Base-by-base conservation (phyloP, 371 early-diverging fungal genomes). In the Batrachochytrium dendrobatidis region DNA sequence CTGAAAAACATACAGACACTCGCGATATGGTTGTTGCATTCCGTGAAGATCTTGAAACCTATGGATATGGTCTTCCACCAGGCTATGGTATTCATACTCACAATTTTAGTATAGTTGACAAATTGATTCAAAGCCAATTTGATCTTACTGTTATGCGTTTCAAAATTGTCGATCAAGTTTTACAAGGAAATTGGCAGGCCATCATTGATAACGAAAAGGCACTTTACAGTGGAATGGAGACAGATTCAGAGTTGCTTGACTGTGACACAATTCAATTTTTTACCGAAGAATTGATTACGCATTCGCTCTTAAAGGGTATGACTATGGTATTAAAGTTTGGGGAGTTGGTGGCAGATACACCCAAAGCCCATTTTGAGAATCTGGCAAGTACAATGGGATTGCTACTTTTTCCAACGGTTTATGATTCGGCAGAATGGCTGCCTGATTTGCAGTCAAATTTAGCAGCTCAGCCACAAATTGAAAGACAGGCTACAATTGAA, bases 391-490 rank as follows among this genome's bases (percentile, higher is more conserved):
- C 65, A n/a, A 28, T 74, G 53, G 35, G 56, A 10, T 34, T 77
- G 3, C 62, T 72, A 8, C 60, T 77, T 15, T 77, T 71, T 64
- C 77, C 77, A 2, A 74, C 73, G 26, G 68, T 71, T 1, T 77
- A 55, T 51, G 77, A 77, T 31, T 25, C 31, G 8, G 60, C 58
- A 5, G 51, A 33, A 1, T 68, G 68, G 68, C 57, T 71, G 0
- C 62, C 62, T 4, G 51, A 51, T 22, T 6, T n/a, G 5, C 7
- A 51, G 25, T 30, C 3, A 3, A 22, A n/a, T 28, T n/a, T 8
- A 12, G 4, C 51, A 4, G 3, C n/a, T 3, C 51, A 51, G 51
- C 51, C 24, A 24, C 51, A 12, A 5, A n/a, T 32, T 17, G n/a
- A 3, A n/a, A 10, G 51, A 4, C 51, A 51, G 51, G n/a, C 51